Percentiles rank a stretch among this genome's conserved stretches.
phyloP scores from a whole-genome alignment of 306 rosid species.

The Urtica urens region DNA sequence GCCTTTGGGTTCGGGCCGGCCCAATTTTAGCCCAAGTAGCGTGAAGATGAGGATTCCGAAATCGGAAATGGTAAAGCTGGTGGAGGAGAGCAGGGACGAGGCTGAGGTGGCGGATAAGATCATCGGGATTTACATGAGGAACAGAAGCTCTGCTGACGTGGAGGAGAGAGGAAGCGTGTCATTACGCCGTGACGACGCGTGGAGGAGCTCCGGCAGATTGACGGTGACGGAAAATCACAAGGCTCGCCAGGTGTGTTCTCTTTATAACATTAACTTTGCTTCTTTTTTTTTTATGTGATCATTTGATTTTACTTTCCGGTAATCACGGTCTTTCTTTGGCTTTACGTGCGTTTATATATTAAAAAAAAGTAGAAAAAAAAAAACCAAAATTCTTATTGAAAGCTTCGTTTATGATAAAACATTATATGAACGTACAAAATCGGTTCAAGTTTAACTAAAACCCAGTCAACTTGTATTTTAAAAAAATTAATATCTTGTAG shows the following conservation, averaged over 20 bases:
- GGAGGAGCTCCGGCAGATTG: conserved; percentile 10
- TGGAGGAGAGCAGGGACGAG: conserved; percentile 47
- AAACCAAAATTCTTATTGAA: too few species aligned
- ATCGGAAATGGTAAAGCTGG: conserved; percentile 46
- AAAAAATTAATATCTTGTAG: too few species aligned
- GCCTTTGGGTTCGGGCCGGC: conserved; percentile 23
- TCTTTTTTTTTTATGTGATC: background rate
- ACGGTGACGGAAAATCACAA: conserved; percentile 10
- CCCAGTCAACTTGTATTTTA: too few species aligned
- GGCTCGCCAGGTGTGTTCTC: conserved; percentile 31
- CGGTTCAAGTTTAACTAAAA: too few species aligned
- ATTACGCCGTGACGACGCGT: conserved; percentile 7
- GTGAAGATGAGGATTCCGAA: conserved; percentile 57
- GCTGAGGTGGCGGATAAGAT: conserved; percentile 56
- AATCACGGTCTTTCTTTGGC: background rate
- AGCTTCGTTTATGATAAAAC: too few species aligned
- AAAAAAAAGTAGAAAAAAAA: too few species aligned
- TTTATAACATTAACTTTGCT: background rate
- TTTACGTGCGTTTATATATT: too few species aligned
- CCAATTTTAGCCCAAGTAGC: too few species aligned
- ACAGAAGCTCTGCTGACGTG: background rate
- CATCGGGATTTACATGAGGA: conserved; percentile 30
- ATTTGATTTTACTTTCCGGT: background rate
- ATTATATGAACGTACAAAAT: too few species aligned
- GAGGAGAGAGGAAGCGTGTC: too few species aligned